These are phyloP conservation scores for Kazachstania kunashirensis DNA, from an alignment of 805 yeast species.

Conservation along the genomic window DNA sequence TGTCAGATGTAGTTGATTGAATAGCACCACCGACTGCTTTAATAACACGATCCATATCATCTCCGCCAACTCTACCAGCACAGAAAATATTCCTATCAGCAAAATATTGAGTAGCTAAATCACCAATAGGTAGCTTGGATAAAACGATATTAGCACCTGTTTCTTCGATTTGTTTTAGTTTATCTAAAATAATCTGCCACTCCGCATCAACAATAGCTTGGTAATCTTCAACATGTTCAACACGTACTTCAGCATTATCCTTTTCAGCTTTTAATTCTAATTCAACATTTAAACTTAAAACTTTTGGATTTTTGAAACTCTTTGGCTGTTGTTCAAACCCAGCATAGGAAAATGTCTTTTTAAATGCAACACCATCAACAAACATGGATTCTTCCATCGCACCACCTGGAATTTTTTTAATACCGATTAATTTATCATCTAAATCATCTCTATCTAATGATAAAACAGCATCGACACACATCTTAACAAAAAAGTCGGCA, in stretches of 20 bases:
- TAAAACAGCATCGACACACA: conserved; percentile 94
- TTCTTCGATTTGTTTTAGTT: conserved; percentile 69
- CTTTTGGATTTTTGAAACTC: conserved; percentile 65
- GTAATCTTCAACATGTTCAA: conserved; percentile 85
- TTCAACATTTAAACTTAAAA: conserved; percentile 80
- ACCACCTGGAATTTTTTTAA: conserved; percentile 93
- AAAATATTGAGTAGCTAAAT: conserved; percentile 95
- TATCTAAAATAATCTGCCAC: conserved; percentile 86
- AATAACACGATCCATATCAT: conserved; percentile 87
- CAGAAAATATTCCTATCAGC: conserved; percentile 95
- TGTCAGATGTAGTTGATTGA: conserved; percentile 68
- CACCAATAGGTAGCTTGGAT: conserved; percentile 94
- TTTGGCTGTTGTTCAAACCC: conserved; percentile 99
- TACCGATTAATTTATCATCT: conserved; percentile 85
- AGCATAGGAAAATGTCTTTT: conserved; percentile 94
- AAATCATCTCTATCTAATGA: conserved; percentile 75
- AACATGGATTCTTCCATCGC: conserved; percentile 88
- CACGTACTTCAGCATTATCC: conserved; percentile 97
- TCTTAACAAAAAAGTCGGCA: conserved; percentile 80
- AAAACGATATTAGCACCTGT: conserved; percentile 90
- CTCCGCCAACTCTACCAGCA: conserved; percentile 87
- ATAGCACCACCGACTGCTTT: conserved; percentile 89
- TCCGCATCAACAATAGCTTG: conserved; percentile 98
- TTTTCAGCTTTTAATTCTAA: conserved; percentile 95
- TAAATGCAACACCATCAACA: conserved; percentile 91